Conservation (phyloP, 805 yeast genomes). For the Metschnikowia matae region DNA sequence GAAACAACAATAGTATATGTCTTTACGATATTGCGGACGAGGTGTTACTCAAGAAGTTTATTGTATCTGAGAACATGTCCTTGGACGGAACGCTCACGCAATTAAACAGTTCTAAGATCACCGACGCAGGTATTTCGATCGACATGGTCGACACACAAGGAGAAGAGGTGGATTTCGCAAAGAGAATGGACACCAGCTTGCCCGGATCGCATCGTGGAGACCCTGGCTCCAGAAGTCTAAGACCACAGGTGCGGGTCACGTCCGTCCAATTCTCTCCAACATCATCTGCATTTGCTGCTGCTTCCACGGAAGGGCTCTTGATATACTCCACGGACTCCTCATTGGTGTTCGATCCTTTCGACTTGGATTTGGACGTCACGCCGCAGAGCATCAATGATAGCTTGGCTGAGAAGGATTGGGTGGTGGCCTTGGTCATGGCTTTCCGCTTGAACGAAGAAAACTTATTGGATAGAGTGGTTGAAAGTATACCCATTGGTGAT, state of each 20-base stretch:
- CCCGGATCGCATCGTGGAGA: conserved; percentile 87
- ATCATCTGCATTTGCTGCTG: conserved; percentile 85
- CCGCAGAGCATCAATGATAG: conserved; percentile 68
- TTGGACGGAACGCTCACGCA: conserved; percentile 80
- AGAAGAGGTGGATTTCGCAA: conserved; percentile 81
- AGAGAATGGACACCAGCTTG: conserved; percentile 64
- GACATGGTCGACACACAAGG: conserved; percentile 82
- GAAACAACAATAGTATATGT: conserved; percentile 87
- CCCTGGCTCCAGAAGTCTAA: conserved; percentile 64
- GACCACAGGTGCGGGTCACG: conserved; percentile 82
- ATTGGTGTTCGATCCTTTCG: conserved; percentile 87
- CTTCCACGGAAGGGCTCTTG: conserved; percentile 89
- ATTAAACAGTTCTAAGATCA: conserved; percentile 76
- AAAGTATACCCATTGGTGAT: conserved; percentile 66
- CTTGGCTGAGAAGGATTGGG: conserved; percentile 54
- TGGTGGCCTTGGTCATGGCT: conserved; percentile 85
- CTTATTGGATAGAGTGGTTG: conserved; percentile 70
- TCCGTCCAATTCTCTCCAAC: conserved; percentile 84
- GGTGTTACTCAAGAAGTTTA: conserved; percentile 76
- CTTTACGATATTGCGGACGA: conserved; percentile 86
- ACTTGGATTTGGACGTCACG: conserved; percentile 87
- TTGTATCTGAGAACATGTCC: conserved; percentile 85
- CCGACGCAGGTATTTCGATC: conserved; percentile 76
- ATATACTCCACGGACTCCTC: conserved; percentile 75
- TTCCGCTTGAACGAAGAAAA: conserved; percentile 83